Evolutionary conservation across 257 asterid genomes (phyloP).

Genomic region (Striga asiatica): DNA sequence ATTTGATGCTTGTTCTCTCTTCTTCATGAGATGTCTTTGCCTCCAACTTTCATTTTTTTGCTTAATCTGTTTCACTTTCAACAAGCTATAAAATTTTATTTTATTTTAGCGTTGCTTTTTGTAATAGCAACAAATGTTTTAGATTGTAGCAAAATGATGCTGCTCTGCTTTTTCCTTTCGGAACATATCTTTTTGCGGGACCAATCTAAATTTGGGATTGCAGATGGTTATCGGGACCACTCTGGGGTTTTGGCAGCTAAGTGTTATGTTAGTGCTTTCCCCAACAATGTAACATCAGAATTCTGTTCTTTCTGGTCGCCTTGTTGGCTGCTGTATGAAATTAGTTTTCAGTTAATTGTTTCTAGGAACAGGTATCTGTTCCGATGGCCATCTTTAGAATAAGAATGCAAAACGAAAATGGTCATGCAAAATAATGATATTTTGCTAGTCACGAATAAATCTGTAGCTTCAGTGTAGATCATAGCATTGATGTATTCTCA

Average conservation of each 20-base stretch:
- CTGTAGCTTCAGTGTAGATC: not conserved
- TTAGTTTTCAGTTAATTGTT: slow-evolving; percentile 8
- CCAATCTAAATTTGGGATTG: not conserved
- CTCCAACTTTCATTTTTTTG: not conserved
- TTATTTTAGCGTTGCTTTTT: not conserved
- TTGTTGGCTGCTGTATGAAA: not conserved
- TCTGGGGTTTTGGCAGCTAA: not conserved
- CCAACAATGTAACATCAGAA: not conserved
- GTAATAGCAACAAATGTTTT: not conserved
- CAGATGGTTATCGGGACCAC: not conserved
- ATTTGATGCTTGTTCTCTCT: no score
- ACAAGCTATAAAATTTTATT: no score
- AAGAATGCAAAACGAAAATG: not conserved
- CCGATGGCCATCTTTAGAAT: slow-evolving; percentile 8
- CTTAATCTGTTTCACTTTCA: not conserved
- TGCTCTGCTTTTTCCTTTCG: not conserved
- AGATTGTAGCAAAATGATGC: not conserved
- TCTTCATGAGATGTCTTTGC: not conserved
- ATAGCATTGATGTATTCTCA: slow-evolving; percentile 32
- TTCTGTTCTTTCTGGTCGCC: slow-evolving; percentile 3
- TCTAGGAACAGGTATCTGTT: not conserved
- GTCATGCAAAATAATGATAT: slow-evolving; percentile 6
- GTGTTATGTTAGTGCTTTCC: not conserved
- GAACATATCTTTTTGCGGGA: not conserved
- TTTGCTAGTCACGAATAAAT: slow-evolving; percentile 2